Conservation (phyloP, 345 rosid genomes). For the Litchi chinensis region DNA sequence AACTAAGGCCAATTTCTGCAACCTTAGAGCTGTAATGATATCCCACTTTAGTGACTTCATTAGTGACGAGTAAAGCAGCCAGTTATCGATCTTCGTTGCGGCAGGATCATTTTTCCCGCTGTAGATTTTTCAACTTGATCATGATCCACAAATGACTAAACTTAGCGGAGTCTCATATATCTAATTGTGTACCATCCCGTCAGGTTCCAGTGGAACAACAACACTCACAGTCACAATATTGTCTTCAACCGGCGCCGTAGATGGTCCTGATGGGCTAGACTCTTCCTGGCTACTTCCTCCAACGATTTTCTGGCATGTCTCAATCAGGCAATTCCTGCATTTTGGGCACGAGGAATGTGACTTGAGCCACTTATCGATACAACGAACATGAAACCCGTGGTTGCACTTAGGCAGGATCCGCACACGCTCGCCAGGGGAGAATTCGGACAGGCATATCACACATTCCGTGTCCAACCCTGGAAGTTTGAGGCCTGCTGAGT, state of each 20-base stretch:
- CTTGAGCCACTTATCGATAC: slow-evolving; percentile 70
- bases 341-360: slow-evolving; percentile 69
- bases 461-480: slow-evolving; percentile 16
- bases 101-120: no score
- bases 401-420: slow-evolving; percentile 65
- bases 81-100: no score
- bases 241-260: background rate
- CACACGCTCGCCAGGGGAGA: slow-evolving; percentile 11
- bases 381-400: slow-evolving; percentile 68
- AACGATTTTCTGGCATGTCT: slow-evolving; percentile 36
- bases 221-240: slow-evolving; percentile 23
- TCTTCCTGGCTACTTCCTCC: slow-evolving; percentile 18
- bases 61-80: no score
- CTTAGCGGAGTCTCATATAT: slow-evolving; percentile 24
- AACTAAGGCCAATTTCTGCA: no score
- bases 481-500: slow-evolving; percentile 7
- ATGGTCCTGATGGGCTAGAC: slow-evolving; percentile 18
- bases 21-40: no score
- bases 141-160: background rate
- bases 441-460: slow-evolving; percentile 21
- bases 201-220: slow-evolving; percentile 37
- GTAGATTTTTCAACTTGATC: no score
- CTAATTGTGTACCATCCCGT: slow-evolving; percentile 28
- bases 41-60: no score
- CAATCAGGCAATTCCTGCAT: slow-evolving; percentile 51